Conservation (phyloP, 306 rosid genomes). For the Castanopsis chinensis region DNA sequence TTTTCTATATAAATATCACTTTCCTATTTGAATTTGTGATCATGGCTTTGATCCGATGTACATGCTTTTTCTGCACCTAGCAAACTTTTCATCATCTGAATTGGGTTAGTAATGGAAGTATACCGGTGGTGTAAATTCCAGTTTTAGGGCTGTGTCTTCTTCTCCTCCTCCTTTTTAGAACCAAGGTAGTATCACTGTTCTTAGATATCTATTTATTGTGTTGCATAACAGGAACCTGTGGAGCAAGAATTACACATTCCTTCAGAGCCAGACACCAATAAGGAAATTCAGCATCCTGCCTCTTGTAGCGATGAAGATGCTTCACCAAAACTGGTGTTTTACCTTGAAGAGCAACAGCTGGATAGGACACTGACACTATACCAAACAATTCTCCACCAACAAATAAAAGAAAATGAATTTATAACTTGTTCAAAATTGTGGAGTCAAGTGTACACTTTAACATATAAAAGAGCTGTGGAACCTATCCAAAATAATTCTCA, state of each 20-base stretch:
- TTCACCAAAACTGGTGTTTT: slow-evolving; percentile 58
- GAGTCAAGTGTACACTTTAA: slow-evolving; percentile 69
- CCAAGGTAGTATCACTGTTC: not conserved
- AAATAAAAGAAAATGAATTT: slow-evolving; percentile 60
- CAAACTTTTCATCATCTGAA: not conserved
- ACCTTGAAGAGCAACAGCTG: slow-evolving; percentile 68
- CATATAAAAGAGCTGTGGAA: slow-evolving; percentile 53
- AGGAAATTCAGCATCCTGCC: slow-evolving; percentile 36
- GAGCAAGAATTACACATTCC: slow-evolving; percentile 45
- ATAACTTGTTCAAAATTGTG: slow-evolving; percentile 52
- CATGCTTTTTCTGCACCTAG: slow-evolving; percentile 6
- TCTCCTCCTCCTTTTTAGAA: slow-evolving; percentile 3
- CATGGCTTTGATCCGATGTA: not conserved
- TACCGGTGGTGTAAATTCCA: not conserved
- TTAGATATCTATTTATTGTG: not conserved
- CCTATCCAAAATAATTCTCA: slow-evolving; percentile 29
- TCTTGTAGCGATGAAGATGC: slow-evolving; percentile 47
- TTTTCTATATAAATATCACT: not conserved
- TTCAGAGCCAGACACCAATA: slow-evolving; percentile 40
- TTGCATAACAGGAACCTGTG: slow-evolving; percentile 39
- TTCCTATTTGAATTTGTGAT: not conserved
- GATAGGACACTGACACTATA: slow-evolving; percentile 62
- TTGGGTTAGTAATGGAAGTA: not conserved
- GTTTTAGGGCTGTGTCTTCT: not conserved
- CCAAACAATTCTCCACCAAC: slow-evolving; percentile 76